Conservation (phyloP, 1,139 yeast species). For the Protomyces macrosporus region DNA sequence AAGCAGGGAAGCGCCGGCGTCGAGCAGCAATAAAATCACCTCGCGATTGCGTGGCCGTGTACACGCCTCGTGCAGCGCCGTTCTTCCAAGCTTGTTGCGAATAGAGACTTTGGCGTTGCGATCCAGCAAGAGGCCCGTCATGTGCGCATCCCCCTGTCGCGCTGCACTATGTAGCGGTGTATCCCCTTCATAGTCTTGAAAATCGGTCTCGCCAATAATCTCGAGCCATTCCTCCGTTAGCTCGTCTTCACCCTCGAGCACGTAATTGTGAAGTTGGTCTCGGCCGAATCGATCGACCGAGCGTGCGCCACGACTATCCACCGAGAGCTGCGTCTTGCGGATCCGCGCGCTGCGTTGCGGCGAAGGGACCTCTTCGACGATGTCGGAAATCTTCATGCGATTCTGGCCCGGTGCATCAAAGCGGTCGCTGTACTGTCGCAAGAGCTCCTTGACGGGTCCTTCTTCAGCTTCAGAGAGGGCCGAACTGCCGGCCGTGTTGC, state of each 20-base stretch:
- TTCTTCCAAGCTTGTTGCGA: conserved; percentile 9
- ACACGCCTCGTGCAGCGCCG: conserved; percentile 20
- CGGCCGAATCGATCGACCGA: conserved; percentile 14
- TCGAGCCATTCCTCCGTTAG: conserved; percentile 21
- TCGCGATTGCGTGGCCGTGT: neutral
- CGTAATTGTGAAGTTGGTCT: conserved; percentile 19
- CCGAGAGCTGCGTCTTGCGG: conserved; percentile 5
- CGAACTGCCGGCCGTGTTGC: conserved; percentile 18
- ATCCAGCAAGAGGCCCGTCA: conserved; percentile 9
- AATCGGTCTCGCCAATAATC: conserved; percentile 12
- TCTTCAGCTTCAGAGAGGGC: conserved; percentile 22
- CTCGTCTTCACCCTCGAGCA: conserved; percentile 14
- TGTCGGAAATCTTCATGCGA: conserved; percentile 17
- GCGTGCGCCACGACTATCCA: conserved; percentile 12
- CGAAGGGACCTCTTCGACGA: conserved; percentile 3
- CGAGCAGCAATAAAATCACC: conserved; percentile 12
- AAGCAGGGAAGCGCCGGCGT: conserved; percentile 17
- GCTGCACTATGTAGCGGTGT: conserved; percentile 21
- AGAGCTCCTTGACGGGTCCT: conserved; percentile 17
- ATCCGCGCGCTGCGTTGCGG: conserved; percentile 16
- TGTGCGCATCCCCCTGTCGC: conserved; percentile 14
- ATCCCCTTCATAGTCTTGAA: conserved; percentile 13
- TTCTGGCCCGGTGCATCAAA: conserved; percentile 24
- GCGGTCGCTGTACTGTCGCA: conserved; percentile 1
- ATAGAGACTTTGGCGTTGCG: conserved; percentile 10